Evolutionary conservation across 495 filamentous ascomycete species (phyloP).

Genomic region (Mytilinidion resinicola): DNA sequence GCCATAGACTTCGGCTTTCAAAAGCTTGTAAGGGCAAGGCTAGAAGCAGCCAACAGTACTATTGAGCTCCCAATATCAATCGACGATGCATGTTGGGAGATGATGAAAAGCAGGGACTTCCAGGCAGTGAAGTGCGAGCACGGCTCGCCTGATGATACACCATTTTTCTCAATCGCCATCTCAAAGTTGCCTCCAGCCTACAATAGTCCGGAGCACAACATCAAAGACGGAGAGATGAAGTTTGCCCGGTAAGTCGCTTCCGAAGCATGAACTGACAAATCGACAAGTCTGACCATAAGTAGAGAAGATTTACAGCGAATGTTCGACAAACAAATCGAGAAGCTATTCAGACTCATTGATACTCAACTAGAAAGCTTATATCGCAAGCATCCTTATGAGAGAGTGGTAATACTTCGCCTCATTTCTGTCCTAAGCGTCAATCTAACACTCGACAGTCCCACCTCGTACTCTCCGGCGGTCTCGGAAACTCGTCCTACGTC

Average conservation of each 20-base stretch:
- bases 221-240: constrained; percentile 40
- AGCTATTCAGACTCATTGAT: constrained; percentile 48
- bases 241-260: constrained; percentile 20
- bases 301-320: constrained; percentile 45
- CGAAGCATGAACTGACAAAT: too few species aligned
- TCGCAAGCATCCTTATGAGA: constrained; percentile 39
- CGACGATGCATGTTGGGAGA: constrained; percentile 31
- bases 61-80: constrained; percentile 15
- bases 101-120: constrained; percentile 33
- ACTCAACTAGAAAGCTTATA: constrained; percentile 49
- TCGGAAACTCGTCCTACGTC: constrained; percentile 61
- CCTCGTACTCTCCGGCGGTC: constrained; percentile 57
- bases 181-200: constrained; percentile 37
- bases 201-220: constrained; percentile 33
- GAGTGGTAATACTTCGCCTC: constrained; percentile 39
- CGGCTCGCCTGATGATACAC: constrained; percentile 36
- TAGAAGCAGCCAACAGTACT: constrained; percentile 17
- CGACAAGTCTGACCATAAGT: not conserved
- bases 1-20: constrained; percentile 32
- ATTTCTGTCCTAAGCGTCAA: not conserved
- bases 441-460: constrained; percentile 36
- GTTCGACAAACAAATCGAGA: constrained; percentile 52
- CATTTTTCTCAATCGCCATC: constrained; percentile 28
- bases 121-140: constrained; percentile 36
- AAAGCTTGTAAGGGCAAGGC: constrained; percentile 20